Evolutionary conservation across 768 basidiomycete species (phyloP), one percentile per base, ranked within the genome.

Genomic region (Rubroboletus pulcherrimus): DNA sequence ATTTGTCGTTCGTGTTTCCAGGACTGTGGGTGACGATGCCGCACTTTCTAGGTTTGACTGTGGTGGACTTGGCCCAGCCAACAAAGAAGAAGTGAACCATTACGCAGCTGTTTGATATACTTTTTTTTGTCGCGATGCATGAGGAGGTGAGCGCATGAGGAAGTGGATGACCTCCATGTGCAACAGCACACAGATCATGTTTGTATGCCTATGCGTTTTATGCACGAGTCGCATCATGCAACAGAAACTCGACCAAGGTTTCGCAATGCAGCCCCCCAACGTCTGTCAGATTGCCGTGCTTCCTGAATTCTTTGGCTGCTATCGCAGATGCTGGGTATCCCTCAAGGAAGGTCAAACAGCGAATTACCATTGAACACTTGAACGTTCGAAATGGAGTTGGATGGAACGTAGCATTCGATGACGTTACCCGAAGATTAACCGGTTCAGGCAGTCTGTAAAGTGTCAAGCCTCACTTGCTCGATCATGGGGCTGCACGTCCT

Each of bases 31-130:
- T 55, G 53, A 58, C 14, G 29, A 42, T 47, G 14, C 11, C 4
- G 5, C n/a, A n/a, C 17, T 9, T 33, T 1, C 49, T 59, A 93
- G 91, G 86, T 67, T 80, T 94, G 65, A 76, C 70, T 39, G 79
- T 93, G 47, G 77, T 83, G 59, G 91, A 92, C 75, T 74, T 93
- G 66, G 79, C 83, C 71, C 57, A 69, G 9, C 66, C 66, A 24
- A 14, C 80, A 63, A 87, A 89, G 78, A 88, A 89, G 78, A 90
- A 91, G 77, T 89, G 81, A 75, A 74, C 57, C 15, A 5, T 34
- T 37, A n/a, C 42, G n/a, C n/a, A 12, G n/a, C 19, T 35, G 55
- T 59, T 52, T 51, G 51, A 21, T 38, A 55, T 42, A 19, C 45
- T 51, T 51, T 45, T 47, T 47, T 49, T 49, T 51, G 33, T 59